Conservation (phyloP, 441 rosid genomes). For the Brassica hybrid region DNA sequence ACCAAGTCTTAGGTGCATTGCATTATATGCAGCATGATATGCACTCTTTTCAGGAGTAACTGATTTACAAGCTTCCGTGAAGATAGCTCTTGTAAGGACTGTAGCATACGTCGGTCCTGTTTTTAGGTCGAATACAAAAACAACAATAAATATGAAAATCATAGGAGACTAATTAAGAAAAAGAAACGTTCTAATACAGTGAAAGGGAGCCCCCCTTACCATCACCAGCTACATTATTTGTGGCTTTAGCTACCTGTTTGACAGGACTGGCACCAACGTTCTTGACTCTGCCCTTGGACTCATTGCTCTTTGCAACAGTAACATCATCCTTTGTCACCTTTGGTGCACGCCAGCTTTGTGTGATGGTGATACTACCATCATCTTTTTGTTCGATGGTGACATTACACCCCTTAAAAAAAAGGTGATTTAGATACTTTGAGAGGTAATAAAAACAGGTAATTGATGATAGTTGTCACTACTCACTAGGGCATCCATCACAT, state of each 20-base stretch:
- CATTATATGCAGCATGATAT: no score
- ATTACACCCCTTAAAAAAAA: slow-evolving; percentile 64
- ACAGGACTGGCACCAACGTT: slow-evolving; percentile 92
- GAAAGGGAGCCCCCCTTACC: slow-evolving; percentile 52
- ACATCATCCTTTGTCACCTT: slow-evolving; percentile 89
- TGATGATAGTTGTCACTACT: not conserved
- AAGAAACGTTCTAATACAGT: not conserved
- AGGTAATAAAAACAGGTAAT: not conserved
- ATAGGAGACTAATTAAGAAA: not conserved
- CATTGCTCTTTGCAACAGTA: slow-evolving; percentile 84
- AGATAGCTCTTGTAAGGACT: slow-evolving; percentile 78
- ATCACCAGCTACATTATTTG: slow-evolving; percentile 91
- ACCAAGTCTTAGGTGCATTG: slow-evolving; percentile 80
- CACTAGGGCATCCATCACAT: not conserved
- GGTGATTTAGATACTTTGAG: not conserved
- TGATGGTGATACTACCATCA: slow-evolving; percentile 62
- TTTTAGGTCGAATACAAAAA: not conserved
- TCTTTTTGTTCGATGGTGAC: slow-evolving; percentile 68
- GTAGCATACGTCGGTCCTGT: slow-evolving; percentile 89
- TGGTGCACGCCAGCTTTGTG: slow-evolving; percentile 82
- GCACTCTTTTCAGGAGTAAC: slow-evolving; percentile 11
- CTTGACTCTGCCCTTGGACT: slow-evolving; percentile 76
- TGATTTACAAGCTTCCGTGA: slow-evolving; percentile 82
- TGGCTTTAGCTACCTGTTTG: slow-evolving; percentile 91
- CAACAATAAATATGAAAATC: not conserved